Conservation (phyloP, 805 yeast species). For the Schizosaccharomyces osmophilus region DNA sequence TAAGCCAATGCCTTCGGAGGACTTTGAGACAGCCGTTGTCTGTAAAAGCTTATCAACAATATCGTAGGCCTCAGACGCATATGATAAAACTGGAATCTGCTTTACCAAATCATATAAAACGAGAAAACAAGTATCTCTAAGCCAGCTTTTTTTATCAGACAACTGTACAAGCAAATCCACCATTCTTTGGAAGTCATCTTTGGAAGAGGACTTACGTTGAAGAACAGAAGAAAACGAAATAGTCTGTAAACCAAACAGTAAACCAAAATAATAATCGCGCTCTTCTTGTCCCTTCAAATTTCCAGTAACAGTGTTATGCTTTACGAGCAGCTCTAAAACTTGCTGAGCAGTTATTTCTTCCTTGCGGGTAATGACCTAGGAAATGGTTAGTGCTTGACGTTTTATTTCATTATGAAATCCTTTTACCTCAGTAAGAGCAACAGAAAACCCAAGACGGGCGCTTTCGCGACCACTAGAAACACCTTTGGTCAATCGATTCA, state of each 20-base stretch:
- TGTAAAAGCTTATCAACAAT: conserved; percentile 22
- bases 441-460: conserved; percentile 69
- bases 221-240: conserved; percentile 30
- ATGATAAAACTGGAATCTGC: neutral
- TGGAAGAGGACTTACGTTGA: conserved; percentile 8
- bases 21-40: conserved; percentile 29
- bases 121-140: conserved; percentile 55
- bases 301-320: conserved; percentile 12
- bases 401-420: neutral
- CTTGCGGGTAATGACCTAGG: neutral
- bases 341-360: neutral
- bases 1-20: conserved; percentile 62
- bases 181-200: conserved; percentile 19
- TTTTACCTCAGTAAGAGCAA: conserved; percentile 46
- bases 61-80: conserved; percentile 6
- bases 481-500: conserved; percentile 57
- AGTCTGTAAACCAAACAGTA: conserved; percentile 61
- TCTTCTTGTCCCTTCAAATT: conserved; percentile 56
- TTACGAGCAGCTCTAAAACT: neutral
- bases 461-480: conserved; percentile 58
- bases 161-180: conserved; percentile 28
- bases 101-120: conserved; percentile 36
- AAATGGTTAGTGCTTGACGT: neutral
- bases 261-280: conserved; percentile 57
- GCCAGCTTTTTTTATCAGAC: conserved; percentile 51